Evolutionary conservation across 1,284 basidiomycete species (phyloP).

Genomic region (Boletus semigastroideus): DNA sequence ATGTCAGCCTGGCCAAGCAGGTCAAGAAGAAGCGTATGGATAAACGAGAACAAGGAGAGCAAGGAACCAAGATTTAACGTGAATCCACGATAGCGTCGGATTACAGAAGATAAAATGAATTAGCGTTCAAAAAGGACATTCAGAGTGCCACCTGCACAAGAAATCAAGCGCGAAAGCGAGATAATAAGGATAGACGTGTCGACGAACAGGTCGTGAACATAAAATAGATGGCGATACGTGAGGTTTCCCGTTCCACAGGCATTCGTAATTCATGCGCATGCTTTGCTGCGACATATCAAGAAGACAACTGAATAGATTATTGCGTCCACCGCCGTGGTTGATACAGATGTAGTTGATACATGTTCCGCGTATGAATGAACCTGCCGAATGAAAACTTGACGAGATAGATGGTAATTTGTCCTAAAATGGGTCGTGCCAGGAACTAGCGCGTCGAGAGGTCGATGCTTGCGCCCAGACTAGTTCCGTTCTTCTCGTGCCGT

Average conservation of each 20-base stretch:
- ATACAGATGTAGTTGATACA: conserved; percentile 35
- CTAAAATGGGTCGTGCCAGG: conserved; percentile 1
- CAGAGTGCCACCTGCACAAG: conserved; percentile 15
- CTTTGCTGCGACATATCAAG: conserved; percentile 25
- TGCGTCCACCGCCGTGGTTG: conserved; percentile 22
- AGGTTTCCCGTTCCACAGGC: conserved; percentile 20
- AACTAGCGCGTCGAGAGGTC: conserved; percentile 29
- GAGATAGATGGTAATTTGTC: conserved; percentile 11
- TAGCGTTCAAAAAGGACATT: conserved; percentile 1
- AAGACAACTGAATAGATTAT: conserved; percentile 29
- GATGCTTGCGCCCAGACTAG: conserved; percentile 29
- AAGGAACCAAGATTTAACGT: conserved; percentile 12
- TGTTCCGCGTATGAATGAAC: conserved; percentile 26
- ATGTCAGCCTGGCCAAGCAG: conserved; percentile 25
- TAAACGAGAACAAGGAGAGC: background rate
- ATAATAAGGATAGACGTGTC: conserved; percentile 30
- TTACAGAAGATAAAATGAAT: conserved; percentile 5
- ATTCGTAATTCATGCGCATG: conserved; percentile 31
- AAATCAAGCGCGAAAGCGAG: conserved; percentile 21
- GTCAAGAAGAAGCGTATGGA: conserved; percentile 5
- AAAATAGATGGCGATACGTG: conserved; percentile 23
- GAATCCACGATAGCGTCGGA: conserved; percentile 3
- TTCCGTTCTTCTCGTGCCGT: conserved; percentile 28
- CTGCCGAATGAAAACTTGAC: conserved; percentile 17
- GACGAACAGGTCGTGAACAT: conserved; percentile 14